Conservation (phyloP, 139 green algal genomes). For the Coelastrella sp. region DNA sequence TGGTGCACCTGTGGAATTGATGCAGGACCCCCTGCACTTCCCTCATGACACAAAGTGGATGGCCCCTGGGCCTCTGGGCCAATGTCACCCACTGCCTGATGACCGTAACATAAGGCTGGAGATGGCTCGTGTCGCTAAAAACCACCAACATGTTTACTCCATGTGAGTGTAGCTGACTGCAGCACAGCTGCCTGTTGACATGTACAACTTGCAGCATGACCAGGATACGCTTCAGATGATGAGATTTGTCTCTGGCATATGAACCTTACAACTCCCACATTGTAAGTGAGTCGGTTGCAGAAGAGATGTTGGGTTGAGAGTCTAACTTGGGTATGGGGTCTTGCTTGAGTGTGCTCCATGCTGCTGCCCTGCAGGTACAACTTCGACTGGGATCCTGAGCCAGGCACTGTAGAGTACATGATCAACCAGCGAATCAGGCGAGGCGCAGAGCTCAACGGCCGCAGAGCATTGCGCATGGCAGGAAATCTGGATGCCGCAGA, state of each 20-base stretch:
- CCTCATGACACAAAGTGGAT: constrained; percentile 88
- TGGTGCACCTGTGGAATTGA: constrained; percentile 29
- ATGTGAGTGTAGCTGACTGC: constrained; percentile 25
- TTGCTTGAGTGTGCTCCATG: neutral
- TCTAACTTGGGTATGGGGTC: neutral
- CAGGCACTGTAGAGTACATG: constrained; percentile 73
- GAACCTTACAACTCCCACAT: no score
- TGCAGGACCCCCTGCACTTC: constrained; percentile 93
- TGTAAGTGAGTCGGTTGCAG: no score
- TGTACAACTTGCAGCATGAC: no score
- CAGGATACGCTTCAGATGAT: no score
- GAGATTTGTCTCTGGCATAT: no score
- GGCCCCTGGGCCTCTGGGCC: constrained; percentile 84
- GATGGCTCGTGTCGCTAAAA: constrained; percentile 68
- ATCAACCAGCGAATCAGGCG: constrained; percentile 64
- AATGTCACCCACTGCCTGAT: constrained; percentile 81
- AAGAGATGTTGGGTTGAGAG: no score
- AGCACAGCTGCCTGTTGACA: no score
- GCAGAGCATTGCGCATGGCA: constrained; percentile 60
- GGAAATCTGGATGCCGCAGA: constrained; percentile 39
- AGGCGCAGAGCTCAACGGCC: constrained; percentile 65
- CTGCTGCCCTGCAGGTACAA: constrained; percentile 69
- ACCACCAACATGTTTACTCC: constrained; percentile 60
- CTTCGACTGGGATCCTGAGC: constrained; percentile 77
- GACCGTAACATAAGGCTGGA: constrained; percentile 69